Evolutionary conservation across 176 grass and related monocot genomes (phyloP), one percentile per base, ranked within the genome.

Genomic region (Musa troglodytarum): DNA sequence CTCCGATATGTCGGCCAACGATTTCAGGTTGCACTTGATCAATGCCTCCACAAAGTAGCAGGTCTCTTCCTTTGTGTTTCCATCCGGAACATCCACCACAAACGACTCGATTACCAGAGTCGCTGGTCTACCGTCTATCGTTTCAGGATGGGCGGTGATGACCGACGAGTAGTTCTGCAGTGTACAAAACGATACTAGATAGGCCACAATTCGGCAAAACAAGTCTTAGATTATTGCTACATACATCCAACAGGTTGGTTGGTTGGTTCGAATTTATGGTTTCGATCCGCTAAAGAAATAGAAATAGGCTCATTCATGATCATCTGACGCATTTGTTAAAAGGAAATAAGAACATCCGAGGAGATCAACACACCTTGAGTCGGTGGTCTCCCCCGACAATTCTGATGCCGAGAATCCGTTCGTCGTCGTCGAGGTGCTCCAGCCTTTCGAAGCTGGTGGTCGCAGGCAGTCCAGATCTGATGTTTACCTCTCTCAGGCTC

Each of bases 361-460:
- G 3, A 65, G n/a, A 12, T 9, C n/a, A 65, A 23, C 62, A 10
- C 62, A 96, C 92, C 89, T 88, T 88, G 43, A 96, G 88, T 10
- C 88, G 83, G 74, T 96, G 92, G 77, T 96, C 89, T 17, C 92
- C 92, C 28, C 84, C 92, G 52, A 96, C 86, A 59, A 89, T 92
- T 79, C 80, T 91, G 81, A 96, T 84, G 71, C 87, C 77, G 80
- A 96, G 87, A 29, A 92, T 84, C 73, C 87, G 92, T 57, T 88
- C 83, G 53, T 89, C 84, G 74, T 96, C 87, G 20, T 96, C 92
- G 13, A 96, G 89, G 74, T 74, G 75, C 76, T 92, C 92, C 29
- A 96, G 81, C 23, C 84, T 74, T 78, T 96, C 89, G 11, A 85
- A 89, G 82, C 89, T 89, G 22, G 85, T 92, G 50, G 92, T 96